Evolutionary conservation across 2,329 filamentous ascomycete species (phyloP).

Genomic region (Paecilomyces fulvus): DNA sequence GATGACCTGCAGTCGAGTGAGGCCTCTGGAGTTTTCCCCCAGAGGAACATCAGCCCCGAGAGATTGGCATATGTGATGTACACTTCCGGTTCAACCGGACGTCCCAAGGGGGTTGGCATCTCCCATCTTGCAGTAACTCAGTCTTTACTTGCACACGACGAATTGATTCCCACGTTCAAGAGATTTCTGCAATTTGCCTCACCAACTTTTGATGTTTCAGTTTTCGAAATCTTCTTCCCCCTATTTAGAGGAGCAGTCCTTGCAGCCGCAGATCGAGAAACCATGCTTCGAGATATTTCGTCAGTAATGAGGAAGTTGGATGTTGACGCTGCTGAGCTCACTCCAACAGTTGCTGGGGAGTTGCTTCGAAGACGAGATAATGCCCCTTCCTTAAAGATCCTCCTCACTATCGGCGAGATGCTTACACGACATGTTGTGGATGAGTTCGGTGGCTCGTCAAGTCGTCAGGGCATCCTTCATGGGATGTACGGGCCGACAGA

Average conservation of each 20-base stretch:
- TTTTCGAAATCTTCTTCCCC: constrained; percentile 93
- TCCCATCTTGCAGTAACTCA: constrained; percentile 75
- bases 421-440: constrained; percentile 66
- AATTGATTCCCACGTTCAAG: constrained; percentile 64
- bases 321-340: constrained; percentile 80
- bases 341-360: constrained; percentile 76
- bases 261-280: constrained; percentile 58
- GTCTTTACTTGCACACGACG: constrained; percentile 71
- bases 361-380: constrained; percentile 59
- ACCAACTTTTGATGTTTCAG: constrained; percentile 87
- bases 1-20: constrained; percentile 11
- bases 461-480: constrained; percentile 60
- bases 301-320: constrained; percentile 54
- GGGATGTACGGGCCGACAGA: constrained; percentile 95
- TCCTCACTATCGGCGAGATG: constrained; percentile 92
- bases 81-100: constrained; percentile 82
- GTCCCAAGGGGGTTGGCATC: constrained; percentile 77
- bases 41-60: constrained; percentile 16
- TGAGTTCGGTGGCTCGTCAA: constrained; percentile 61
- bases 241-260: constrained; percentile 65
- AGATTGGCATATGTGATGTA: constrained; percentile 81
- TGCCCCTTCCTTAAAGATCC: constrained; percentile 59
- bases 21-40: constrained; percentile 1
- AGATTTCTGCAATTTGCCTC: constrained; percentile 88
- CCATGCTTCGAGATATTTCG: constrained; percentile 68